Percentiles rank a stretch among this genome's conserved stretches.
phyloP scores from a whole-genome alignment of 2,329 filamentous ascomycete species.

The Elsinoe perseae region DNA sequence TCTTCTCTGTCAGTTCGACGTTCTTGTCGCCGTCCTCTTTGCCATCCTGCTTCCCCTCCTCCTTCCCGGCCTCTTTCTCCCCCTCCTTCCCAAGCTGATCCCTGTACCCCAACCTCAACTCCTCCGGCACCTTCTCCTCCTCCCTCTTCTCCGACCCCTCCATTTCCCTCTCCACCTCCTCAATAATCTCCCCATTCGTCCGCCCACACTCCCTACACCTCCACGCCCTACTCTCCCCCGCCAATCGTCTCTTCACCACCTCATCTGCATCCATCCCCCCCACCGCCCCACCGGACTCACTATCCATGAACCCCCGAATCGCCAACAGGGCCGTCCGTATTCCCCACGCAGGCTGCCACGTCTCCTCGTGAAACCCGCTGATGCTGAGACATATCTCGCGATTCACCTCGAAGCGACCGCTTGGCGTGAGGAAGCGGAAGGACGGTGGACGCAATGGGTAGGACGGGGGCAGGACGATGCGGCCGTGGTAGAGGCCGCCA shows the following conservation, averaged over 20 bases:
- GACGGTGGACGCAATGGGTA: slow-evolving; percentile 88
- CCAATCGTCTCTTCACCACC: slow-evolving; percentile 59
- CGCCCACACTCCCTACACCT: slow-evolving; percentile 63
- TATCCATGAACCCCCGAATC: slow-evolving; percentile 88
- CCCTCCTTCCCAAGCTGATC: slow-evolving; percentile 55
- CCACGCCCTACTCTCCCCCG: slow-evolving; percentile 58
- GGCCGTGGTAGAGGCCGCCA: slow-evolving; percentile 84
- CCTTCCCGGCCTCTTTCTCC: slow-evolving; percentile 18
- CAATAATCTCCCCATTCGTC: slow-evolving; percentile 66
- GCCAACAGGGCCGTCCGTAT: slow-evolving; percentile 77
- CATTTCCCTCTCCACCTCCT: slow-evolving; percentile 54
- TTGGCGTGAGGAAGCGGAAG: slow-evolving; percentile 93
- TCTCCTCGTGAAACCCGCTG: slow-evolving; percentile 92
- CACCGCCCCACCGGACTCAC: slow-evolving; percentile 76
- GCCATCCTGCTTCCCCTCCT: slow-evolving; percentile 8
- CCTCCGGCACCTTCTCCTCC: slow-evolving; percentile 45
- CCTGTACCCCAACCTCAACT: slow-evolving; percentile 59
- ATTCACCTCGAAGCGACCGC: slow-evolving; percentile 89
- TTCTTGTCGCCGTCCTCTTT: not conserved
- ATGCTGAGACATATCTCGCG: slow-evolving; percentile 95
- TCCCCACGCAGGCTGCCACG: slow-evolving; percentile 97
- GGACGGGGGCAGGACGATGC: slow-evolving; percentile 78
- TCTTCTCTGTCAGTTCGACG: not conserved
- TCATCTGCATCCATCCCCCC: slow-evolving; percentile 76
- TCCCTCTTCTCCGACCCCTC: slow-evolving; percentile 35